Base-by-base conservation (phyloP, 306 rosid species). In the Dalbergia oliveri region DNA sequence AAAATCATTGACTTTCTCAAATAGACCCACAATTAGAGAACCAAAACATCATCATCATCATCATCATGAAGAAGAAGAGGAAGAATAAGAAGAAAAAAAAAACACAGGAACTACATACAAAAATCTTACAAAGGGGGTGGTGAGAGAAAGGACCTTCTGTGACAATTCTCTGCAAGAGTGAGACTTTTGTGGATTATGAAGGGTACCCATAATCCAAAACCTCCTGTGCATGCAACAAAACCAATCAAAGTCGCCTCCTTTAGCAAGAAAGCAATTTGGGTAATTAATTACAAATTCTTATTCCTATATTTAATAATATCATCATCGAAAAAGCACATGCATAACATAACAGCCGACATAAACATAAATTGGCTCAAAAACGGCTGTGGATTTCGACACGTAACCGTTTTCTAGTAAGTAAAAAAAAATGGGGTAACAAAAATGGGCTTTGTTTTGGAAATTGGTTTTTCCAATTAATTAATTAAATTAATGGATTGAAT, bases 101-200 rank as follows among this genome's bases (percentile, higher is more conserved):
- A 35, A 23, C n/a, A n/a, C n/a, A 51, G 47, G 79, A 69, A 58
- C 26, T 51, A 65, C 50, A 57, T 10, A 9, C 23, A n/a, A 37
- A 77, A 54, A 75, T 5, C 66, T 39, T 13, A 66, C 58, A 14
- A 21, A 82, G 50, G 60, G 69, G 63, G 54, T 10, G 15, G 41
- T 4, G 57, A 50, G 57, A 81, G 70, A 49, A 71, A 82, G 58
- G 34, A 90, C 90, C 93, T 87, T 88, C 56, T 82, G 72, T 23
- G 79, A 75, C 66, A 84, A 85, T 74, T 84, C 67, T 75, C 59
- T 56, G 66, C 77, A 81, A 80, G 80, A 81, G 61, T 56, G 44
- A 34, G 57, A 73, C 13, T 43, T 59, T 79, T 81, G 79, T 56
- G 85, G 88, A 65, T 72, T 80, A 82, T 62, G 19, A n/a, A 7